Conservation (phyloP, 345 rosid genomes). For the Psidium guajava region DNA sequence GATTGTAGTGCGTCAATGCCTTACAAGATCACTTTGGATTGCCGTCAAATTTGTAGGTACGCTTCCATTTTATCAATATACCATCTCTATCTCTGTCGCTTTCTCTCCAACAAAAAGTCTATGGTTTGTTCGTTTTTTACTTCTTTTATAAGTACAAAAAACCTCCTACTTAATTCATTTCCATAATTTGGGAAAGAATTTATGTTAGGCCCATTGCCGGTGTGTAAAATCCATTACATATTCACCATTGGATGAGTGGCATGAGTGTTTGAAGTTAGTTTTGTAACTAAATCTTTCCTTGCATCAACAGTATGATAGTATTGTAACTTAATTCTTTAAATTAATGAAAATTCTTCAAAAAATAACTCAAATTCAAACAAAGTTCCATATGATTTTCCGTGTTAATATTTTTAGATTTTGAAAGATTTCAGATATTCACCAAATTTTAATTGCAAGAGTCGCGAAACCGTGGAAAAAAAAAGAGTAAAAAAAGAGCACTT, state of each 20-base stretch:
- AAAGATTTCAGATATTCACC: no score
- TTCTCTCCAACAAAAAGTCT: neutral
- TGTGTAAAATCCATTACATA: fast-evolving
- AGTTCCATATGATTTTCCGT: no score
- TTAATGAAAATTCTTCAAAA: no score
- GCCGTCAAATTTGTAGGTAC: neutral
- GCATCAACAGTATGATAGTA: no score
- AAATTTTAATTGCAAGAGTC: no score
- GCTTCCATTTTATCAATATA: neutral
- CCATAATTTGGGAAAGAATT: neutral
- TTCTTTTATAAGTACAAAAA: neutral
- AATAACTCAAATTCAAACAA: no score
- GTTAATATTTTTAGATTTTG: no score
- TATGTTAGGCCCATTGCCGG: fast-evolving
- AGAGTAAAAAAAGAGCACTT: no score
- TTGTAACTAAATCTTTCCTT: neutral
- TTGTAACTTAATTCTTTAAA: no score
- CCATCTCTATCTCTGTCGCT: fast-evolving
- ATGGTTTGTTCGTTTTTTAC: neutral
- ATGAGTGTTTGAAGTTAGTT: neutral
- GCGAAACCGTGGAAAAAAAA: no score
- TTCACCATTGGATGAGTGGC: fast-evolving
- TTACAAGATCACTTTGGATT: neutral
- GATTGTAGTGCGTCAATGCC: neutral
- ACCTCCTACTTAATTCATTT: neutral